A percentile compares a stretch with the other conserved stretches of the same genome.
Conservation (phyloP, 805 yeast species). For the Kuraishia molischiana region DNA sequence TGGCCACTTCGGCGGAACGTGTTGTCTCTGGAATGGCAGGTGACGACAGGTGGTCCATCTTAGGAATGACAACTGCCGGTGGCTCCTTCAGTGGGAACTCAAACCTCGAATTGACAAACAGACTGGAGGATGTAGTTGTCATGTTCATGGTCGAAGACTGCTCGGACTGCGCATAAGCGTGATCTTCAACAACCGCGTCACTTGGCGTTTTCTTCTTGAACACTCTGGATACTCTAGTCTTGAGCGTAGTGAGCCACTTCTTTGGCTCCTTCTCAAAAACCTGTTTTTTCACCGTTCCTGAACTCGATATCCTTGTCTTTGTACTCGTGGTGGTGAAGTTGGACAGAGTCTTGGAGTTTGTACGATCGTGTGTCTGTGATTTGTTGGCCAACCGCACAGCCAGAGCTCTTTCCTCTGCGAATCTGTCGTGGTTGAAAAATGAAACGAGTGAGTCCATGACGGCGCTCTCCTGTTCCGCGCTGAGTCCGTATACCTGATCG, state of each 20-base stretch:
- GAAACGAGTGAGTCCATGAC: neutral
- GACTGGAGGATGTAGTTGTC: conserved; percentile 10
- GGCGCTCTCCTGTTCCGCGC: neutral
- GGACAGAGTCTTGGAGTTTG: neutral
- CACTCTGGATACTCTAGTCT: neutral
- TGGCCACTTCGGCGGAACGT: neutral
- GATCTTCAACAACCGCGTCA: neutral
- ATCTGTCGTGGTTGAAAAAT: neutral
- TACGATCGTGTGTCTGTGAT: neutral
- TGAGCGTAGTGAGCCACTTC: neutral
- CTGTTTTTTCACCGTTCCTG: neutral
- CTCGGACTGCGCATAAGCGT: neutral
- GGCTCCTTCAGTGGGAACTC: conserved; percentile 15
- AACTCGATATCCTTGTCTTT: neutral
- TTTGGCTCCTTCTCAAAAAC: neutral
- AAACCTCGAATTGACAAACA: conserved; percentile 21
- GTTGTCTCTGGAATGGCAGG: neutral
- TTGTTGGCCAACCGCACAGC: neutral
- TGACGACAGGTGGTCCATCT: neutral
- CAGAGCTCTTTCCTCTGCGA: neutral
- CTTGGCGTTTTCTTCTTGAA: neutral
- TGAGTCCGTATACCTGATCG: neutral
- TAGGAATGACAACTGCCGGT: neutral
- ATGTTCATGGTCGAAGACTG: neutral
- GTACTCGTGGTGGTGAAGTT: neutral